Evolutionary conservation across 495 filamentous ascomycete genomes (phyloP).

Genomic region (Apiosordaria backusii): DNA sequence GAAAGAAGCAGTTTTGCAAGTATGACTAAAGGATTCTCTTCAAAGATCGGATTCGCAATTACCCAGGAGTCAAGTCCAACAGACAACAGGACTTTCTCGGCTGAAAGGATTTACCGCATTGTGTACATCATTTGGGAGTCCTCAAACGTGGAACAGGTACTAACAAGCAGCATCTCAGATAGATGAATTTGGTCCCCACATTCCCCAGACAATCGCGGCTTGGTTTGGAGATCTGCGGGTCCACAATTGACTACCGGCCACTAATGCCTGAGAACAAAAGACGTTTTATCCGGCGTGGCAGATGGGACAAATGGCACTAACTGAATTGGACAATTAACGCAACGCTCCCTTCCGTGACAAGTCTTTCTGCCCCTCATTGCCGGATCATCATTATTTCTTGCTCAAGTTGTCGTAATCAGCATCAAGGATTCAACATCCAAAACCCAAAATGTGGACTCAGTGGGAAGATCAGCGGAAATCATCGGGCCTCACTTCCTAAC

Average conservation of each 20-base stretch:
- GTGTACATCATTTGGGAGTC: not conserved
- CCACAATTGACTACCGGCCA: constrained; percentile 6
- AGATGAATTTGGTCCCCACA: not conserved
- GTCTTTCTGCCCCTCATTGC: not conserved
- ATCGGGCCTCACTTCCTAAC: not conserved
- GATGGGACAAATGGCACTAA: not conserved
- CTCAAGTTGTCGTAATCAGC: not conserved
- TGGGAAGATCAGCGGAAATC: not conserved
- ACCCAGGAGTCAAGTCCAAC: not conserved
- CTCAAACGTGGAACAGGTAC: not conserved
- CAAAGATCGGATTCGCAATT: not conserved
- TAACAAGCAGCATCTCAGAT: not conserved
- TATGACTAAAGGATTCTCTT: not conserved
- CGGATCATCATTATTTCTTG: not conserved
- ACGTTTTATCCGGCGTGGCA: constrained; percentile 6
- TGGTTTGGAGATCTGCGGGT: not conserved
- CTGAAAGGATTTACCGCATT: not conserved
- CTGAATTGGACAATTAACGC: not conserved
- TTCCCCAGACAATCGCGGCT: not conserved
- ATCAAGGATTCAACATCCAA: not conserved
- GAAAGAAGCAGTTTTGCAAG: not conserved
- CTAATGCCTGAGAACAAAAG: not conserved
- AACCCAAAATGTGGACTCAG: not conserved
- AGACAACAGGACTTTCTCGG: not conserved
- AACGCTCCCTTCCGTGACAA: constrained; percentile 4